These are phyloP conservation scores for Aspergillus spinulosporus DNA, from an alignment of 2,329 filamentous ascomycete genomes.

Conservation along the genomic window DNA sequence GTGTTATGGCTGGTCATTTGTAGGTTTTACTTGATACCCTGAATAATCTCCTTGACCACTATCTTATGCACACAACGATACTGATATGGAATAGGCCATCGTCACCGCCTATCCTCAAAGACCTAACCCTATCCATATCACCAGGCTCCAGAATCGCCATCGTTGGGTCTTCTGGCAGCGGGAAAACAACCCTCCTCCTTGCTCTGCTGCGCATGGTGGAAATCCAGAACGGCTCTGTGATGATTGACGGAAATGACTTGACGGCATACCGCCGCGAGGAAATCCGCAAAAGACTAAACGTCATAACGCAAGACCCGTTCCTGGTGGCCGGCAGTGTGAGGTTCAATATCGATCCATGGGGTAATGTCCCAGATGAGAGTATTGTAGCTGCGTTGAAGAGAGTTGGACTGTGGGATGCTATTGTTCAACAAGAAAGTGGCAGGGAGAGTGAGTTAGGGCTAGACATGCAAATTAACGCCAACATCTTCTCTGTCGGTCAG, in stretches of 20 bases:
- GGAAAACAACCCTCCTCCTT: constrained; percentile 11
- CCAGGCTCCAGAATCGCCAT: constrained; percentile 17
- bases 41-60: too few relatives aligned
- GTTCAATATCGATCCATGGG: background rate
- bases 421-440: background rate
- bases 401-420: background rate
- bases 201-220: constrained; percentile 7
- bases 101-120: background rate
- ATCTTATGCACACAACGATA: background rate
- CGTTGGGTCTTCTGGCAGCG: constrained; percentile 14
- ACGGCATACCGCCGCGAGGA: background rate
- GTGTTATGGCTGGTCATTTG: background rate
- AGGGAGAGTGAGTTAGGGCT: background rate
- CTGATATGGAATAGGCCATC: background rate
- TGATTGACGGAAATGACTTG: constrained; percentile 8
- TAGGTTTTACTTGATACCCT: background rate
- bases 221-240: background rate
- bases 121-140: background rate
- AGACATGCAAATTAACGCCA: background rate
- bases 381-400: background rate
- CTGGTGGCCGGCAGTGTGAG: background rate
- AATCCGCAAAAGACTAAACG: background rate
- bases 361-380: background rate
- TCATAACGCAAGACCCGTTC: background rate
- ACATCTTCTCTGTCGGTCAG: constrained; percentile 4